Conservation (phyloP, 768 basidiomycete genomes). For the Russula griseocarnosa region DNA sequence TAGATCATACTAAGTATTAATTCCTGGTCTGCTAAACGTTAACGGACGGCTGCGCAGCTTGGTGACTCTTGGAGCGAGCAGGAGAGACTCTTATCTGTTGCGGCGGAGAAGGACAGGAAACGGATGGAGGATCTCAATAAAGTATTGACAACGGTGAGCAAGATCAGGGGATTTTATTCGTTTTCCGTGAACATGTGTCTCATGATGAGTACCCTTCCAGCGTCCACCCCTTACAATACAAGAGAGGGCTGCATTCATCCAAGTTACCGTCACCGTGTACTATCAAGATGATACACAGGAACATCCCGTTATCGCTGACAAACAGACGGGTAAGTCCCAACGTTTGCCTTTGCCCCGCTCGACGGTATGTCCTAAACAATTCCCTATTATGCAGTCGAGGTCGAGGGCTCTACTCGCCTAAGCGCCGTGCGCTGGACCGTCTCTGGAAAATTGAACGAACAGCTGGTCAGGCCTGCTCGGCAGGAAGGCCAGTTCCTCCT, state of each 20-base stretch:
- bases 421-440: conserved; percentile 17
- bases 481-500: conserved; percentile 4
- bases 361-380: background rate
- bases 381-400: background rate
- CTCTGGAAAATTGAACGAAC: background rate
- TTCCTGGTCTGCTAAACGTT: background rate
- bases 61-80: background rate
- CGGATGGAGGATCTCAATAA: conserved; percentile 19
- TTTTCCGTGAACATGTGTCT: background rate
- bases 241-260: background rate
- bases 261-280: conserved; percentile 9
- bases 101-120: conserved; percentile 8
- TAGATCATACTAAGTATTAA: background rate
- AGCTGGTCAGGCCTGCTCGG: conserved; percentile 1
- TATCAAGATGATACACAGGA: background rate
- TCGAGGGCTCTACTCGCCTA: conserved; percentile 11
- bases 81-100: background rate
- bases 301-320: too few species aligned
- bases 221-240: conserved; percentile 2
- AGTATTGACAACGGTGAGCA: conserved; percentile 6
- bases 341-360: background rate
- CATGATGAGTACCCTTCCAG: background rate
- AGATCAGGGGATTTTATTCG: too few species aligned
- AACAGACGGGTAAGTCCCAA: background rate
- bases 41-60: background rate